Conservation (phyloP, 441 rosid genomes). For the Syzygium malaccense region DNA sequence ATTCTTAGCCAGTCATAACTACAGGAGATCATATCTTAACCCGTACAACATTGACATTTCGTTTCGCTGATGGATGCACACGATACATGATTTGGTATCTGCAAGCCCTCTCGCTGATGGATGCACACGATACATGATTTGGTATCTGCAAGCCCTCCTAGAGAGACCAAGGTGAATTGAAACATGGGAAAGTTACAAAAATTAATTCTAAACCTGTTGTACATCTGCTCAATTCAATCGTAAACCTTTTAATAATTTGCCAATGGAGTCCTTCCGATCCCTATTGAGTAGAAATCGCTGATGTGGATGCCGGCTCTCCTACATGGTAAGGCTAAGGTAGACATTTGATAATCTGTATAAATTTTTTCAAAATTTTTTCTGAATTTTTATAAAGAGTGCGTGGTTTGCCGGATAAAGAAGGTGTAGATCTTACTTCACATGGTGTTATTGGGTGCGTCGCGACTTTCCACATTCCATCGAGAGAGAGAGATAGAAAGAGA, state of each 20-base stretch:
- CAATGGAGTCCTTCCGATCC: accelerated
- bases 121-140: not conserved
- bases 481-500: not conserved
- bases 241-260: not conserved
- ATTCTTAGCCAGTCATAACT: not conserved
- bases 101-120: not conserved
- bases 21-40: not conserved
- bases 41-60: not conserved
- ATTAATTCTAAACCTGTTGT: not conserved
- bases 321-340: accelerated
- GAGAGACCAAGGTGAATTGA: not conserved
- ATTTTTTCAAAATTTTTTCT: not conserved
- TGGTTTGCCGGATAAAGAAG: not conserved
- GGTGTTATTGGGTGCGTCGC: not conserved
- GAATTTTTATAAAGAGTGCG: not conserved
- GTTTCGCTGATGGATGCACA: not conserved
- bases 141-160: not conserved
- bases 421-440: not conserved
- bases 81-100: not conserved
- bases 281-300: accelerated
- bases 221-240: not conserved
- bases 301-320: accelerated
- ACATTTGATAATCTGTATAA: not conserved
- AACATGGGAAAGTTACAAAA: not conserved
- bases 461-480: not conserved